Evolutionary conservation across 2,329 filamentous ascomycete genomes (phyloP).

Genomic region (Ceratocystiopsis brevicomis): DNA sequence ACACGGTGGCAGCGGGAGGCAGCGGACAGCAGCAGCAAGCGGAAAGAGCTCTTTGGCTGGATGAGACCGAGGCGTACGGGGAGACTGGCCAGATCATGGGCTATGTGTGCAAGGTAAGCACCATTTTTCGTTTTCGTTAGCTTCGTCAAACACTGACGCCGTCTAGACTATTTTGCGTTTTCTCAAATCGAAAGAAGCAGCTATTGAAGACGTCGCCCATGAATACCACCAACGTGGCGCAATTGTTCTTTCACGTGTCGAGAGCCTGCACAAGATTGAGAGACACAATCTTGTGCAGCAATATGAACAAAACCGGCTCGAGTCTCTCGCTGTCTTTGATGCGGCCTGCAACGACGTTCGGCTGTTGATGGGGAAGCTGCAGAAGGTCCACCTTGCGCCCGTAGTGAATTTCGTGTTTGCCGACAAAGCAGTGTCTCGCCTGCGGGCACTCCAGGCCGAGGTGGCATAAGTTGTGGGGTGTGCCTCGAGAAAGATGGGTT

Average conservation of each 20-base stretch:
- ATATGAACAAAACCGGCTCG: conserved; percentile 1
- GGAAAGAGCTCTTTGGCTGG: conserved; percentile 3
- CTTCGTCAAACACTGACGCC: too few relatives aligned
- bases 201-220: conserved; percentile 7
- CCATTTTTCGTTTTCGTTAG: neutral
- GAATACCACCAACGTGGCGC: conserved; percentile 7
- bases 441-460: conserved; percentile 2
- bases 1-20: too few relatives aligned
- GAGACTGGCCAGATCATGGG: conserved; percentile 7
- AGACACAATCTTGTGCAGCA: neutral
- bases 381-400: conserved; percentile 1
- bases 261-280: conserved; percentile 2
- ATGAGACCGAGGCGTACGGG: conserved; percentile 6
- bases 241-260: conserved; percentile 1
- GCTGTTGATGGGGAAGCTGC: neutral
- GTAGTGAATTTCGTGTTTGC: conserved; percentile 2
- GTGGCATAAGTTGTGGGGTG: neutral
- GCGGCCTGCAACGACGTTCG: neutral
- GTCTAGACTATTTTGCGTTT: conserved; percentile 6
- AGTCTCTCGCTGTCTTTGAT: neutral
- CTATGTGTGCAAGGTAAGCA: conserved; percentile 8
- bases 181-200: conserved; percentile 9
- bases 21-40: too few relatives aligned
- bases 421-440: neutral
- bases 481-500: neutral